Conservation (phyloP, 2,329 filamentous ascomycete genomes). For the Epichloe aotearoae region DNA sequence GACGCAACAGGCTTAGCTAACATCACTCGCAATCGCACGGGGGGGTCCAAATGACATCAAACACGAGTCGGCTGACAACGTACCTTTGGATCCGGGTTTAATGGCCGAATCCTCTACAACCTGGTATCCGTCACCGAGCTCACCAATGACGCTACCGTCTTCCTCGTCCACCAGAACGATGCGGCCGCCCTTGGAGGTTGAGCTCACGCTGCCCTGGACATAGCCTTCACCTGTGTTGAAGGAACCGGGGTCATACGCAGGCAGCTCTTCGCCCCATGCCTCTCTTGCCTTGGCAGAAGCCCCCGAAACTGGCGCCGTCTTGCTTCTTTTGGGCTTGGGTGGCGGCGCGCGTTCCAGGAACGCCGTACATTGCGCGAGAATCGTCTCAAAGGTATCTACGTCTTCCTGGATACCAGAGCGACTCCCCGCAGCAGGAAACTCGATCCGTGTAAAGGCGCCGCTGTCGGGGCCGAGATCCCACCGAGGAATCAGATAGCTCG, state of each 20-base stretch:
- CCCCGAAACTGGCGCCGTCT: conserved; percentile 11
- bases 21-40: too few species aligned
- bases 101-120: conserved; percentile 65
- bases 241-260: conserved; percentile 66
- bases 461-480: conserved; percentile 86
- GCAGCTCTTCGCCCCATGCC: conserved; percentile 32
- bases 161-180: conserved; percentile 94
- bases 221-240: conserved; percentile 74
- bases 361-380: conserved; percentile 91
- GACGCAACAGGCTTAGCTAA: neutral
- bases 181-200: conserved; percentile 46
- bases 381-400: conserved; percentile 92
- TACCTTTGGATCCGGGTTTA: conserved; percentile 84
- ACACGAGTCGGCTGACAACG: neutral
- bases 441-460: conserved; percentile 83
- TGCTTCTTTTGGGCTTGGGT: conserved; percentile 26
- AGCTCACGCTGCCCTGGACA: conserved; percentile 47
- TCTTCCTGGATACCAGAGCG: conserved; percentile 75
- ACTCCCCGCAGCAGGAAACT: conserved; percentile 66
- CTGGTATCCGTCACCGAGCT: conserved; percentile 70
- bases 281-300: conserved; percentile 27
- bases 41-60: neutral
- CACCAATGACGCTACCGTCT: conserved; percentile 87
- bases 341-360: conserved; percentile 77
- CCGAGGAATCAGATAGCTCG: conserved; percentile 84